Percentiles rank a stretch among this genome's conserved stretches.
phyloP scores from a whole-genome alignment of 2,329 filamentous ascomycete species.

The Botrytis squamosa region DNA sequence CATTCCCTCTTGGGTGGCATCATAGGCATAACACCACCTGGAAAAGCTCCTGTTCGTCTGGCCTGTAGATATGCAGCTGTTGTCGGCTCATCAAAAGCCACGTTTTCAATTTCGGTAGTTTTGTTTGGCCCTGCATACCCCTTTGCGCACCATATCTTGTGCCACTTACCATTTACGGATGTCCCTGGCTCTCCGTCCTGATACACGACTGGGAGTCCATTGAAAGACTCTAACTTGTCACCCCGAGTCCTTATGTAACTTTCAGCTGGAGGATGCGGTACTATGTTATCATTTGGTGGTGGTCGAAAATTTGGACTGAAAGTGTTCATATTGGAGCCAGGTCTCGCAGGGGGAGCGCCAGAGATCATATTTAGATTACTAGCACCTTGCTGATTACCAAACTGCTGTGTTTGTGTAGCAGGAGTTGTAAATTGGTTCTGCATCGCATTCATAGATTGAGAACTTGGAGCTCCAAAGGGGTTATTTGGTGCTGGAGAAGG shows the following conservation, averaged over 20 bases:
- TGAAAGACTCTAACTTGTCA: slow-evolving; percentile 56
- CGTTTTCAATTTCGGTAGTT: slow-evolving; percentile 59
- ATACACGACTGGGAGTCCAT: slow-evolving; percentile 62
- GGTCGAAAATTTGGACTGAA: slow-evolving; percentile 21
- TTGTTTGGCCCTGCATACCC: slow-evolving; percentile 64
- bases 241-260: slow-evolving; percentile 30
- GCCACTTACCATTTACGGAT: slow-evolving; percentile 55
- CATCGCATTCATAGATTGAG: slow-evolving; percentile 4
- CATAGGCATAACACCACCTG: slow-evolving; percentile 69
- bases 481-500: slow-evolving; percentile 17
- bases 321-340: neutral
- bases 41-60: slow-evolving; percentile 64
- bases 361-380: neutral
- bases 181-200: slow-evolving; percentile 51
- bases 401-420: neutral
- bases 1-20: slow-evolving; percentile 77
- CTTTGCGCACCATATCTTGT: slow-evolving; percentile 70
- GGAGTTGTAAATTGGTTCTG: neutral
- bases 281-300: slow-evolving; percentile 11
- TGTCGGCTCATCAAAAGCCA: slow-evolving; percentile 58
- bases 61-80: slow-evolving; percentile 65
- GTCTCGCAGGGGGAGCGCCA: neutral
- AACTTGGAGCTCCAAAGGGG: slow-evolving; percentile 19
- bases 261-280: slow-evolving; percentile 24
- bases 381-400: neutral